Evolutionary conservation across 768 basidiomycete species (phyloP), one percentile per base, ranked within the genome.

Genomic region (Phlebiopsis gigantea): DNA sequence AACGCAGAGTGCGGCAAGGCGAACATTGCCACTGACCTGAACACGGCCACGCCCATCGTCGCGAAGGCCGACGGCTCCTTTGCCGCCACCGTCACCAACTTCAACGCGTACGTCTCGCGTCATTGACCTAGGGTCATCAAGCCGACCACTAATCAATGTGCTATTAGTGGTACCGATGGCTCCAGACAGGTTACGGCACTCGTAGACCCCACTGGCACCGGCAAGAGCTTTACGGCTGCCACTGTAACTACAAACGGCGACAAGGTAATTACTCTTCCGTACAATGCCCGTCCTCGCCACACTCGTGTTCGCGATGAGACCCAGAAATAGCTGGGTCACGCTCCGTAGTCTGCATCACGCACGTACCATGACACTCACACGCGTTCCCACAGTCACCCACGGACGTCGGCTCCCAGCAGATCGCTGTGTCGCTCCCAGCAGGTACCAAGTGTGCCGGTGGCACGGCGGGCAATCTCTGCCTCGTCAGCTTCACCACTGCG

Each of bases 381-480:
- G 24, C 6, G 22, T 14, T n/a, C 29, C 17, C 21, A 26, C 62
- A 80, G 80, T 66, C 65, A 15, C 80, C 81, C 12, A 66, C 56
- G 4, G 57, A 29, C 17, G 63, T 66, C 17, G 72, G 73, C 30
- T 72, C 77, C 26, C 70, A 79, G 56, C 64, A 69, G 56, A 64
- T 83, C 49, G 66, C 67, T 0, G 79, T 75, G 45, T 59, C 71
- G 54, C 71, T 84, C 26, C 80, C 82, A 2, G 66, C 76, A 21
- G 75, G 74, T 21, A 80, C 77, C 4, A 75, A 66, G 53, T 84
- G 82, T 66, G 72, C 76, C 12, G 82, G 82, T 54, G 82, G 82
- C 34, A 29, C 66, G 0, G 56, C 67, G 5, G 67, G 70, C 1
- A 72, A 80, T 65, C 70, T 73, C 25, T 84, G 82, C 66, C 70